Base-by-base conservation (phyloP, 768 basidiomycete genomes). In the Lactarius vividus region DNA sequence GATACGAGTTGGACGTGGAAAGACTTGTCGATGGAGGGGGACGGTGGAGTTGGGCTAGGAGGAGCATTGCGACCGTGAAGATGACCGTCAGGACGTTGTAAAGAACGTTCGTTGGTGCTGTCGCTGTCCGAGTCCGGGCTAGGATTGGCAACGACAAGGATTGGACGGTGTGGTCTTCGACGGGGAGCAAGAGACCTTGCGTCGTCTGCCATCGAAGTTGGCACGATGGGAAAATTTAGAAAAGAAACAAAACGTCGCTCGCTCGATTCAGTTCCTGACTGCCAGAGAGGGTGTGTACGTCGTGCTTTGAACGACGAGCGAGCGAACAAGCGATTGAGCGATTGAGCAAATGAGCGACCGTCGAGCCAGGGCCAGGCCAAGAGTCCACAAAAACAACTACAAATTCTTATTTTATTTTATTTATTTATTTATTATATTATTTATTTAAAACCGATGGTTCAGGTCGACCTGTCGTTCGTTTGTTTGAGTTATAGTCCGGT, bases 61-160 rank as follows among this genome's bases (percentile, higher is more conserved):
- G 70, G 67, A 26, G 44, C 70, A 44, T 76, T 75, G 59, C 64
- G 56, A 35, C 60, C 53, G 64, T 68, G 71, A 70, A 73, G 72
- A 67, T 62, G 72, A 61, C 57, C 37, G 26, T 58, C 61, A 11
- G 58, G 16, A 18, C 58, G 61, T 13, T 58, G 62, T 29, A 11
- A 59, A 52, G 67, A 55, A 70, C 64, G 11, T 57, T 68, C 77
- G 63, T 77, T 78, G 62, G 79, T 78, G 49, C 79, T 77, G 72
- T 75, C 75, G 64, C 77, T 75, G 67, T 78, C 77, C 31, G 75
- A 76, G 61, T 81, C 85, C 26, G 83, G 81, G 72, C 82, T 79
- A 2, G 86, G 87, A 73, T 90, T 90, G 66, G 83, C 80, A 69
- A 91, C 80, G 73, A 83, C 81, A 52, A 87, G 81, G 62, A 84